These are phyloP conservation scores for Spizellomyces sp. DNA, from an alignment of 192 early-diverging fungal species.

Conservation along the genomic window DNA sequence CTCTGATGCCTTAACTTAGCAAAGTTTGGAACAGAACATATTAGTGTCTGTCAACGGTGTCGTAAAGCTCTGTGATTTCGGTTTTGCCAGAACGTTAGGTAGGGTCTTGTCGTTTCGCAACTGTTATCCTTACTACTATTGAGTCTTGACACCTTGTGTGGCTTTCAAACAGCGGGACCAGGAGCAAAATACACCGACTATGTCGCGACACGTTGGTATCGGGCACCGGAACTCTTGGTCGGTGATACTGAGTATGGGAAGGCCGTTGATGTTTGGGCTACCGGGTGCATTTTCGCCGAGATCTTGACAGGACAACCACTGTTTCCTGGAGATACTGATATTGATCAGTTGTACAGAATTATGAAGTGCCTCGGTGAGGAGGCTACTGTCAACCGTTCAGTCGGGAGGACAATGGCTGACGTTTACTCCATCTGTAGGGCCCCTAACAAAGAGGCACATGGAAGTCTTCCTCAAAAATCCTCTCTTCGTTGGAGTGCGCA, in stretches of 20 bases:
- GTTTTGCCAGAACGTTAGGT: constrained; percentile 65
- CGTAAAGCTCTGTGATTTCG: constrained; percentile 67
- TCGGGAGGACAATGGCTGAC: background rate
- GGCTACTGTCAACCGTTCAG: background rate
- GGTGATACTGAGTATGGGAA: constrained; percentile 69
- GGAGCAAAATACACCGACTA: constrained; percentile 71
- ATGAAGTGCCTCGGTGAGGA: constrained; percentile 60
- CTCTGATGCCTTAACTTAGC: too few species aligned
- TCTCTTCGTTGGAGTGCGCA: constrained; percentile 61
- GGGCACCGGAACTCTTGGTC: constrained; percentile 62
- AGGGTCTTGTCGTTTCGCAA: constrained; percentile 16
- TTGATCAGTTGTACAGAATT: constrained; percentile 66
- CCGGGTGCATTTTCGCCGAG: constrained; percentile 70
- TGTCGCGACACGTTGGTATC: constrained; percentile 66
- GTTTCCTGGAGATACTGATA: constrained; percentile 67
- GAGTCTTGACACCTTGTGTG: background rate
- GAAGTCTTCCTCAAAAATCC: constrained; percentile 66
- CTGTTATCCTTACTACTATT: background rate
- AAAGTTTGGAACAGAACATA: constrained; percentile 47
- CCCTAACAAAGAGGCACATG: constrained; percentile 59
- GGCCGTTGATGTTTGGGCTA: constrained; percentile 67
- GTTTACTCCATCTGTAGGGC: constrained; percentile 32
- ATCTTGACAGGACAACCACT: constrained; percentile 66
- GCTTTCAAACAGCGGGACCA: constrained; percentile 52
- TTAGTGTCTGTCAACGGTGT: constrained; percentile 60